Evolutionary conservation across 1,284 basidiomycete genomes (phyloP).

Genomic region (Cystobasidiaceae sp.): DNA sequence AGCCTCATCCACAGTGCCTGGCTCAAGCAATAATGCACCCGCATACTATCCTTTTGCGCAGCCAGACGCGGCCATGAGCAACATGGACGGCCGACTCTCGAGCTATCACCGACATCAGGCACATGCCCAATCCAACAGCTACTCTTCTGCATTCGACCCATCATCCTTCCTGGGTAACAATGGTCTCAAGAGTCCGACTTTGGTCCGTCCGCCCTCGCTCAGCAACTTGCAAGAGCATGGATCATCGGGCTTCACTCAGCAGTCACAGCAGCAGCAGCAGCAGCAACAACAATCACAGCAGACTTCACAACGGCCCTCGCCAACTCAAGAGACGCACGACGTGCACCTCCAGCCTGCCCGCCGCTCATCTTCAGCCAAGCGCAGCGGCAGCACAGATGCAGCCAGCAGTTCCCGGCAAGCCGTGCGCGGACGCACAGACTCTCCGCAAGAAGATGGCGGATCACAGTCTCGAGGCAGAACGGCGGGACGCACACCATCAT

Average conservation of each 20-base stretch:
- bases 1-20: neutral
- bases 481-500: constrained; percentile 3
- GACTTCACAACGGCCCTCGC: neutral
- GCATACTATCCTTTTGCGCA: neutral
- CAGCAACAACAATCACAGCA: neutral
- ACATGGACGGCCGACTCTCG: neutral
- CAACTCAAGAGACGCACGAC: neutral
- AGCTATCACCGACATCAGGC: constrained; percentile 9
- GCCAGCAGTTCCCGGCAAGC: neutral
- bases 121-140: constrained; percentile 16
- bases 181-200: constrained; percentile 7
- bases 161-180: constrained; percentile 6
- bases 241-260: neutral
- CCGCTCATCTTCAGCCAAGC: neutral
- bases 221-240: too few relatives aligned
- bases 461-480: neutral
- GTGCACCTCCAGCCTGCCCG: neutral
- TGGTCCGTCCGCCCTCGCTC: neutral
- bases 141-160: constrained; percentile 12
- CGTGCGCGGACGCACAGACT: neutral
- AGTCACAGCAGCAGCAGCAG: neutral
- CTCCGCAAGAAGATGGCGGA: neutral
- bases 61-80: neutral
- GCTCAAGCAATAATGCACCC: too few relatives aligned
- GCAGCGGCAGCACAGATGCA: constrained; percentile 2